These are phyloP conservation scores for Podospora didyma DNA, from an alignment of 495 filamentous ascomycete genomes.

Conservation along the genomic window DNA sequence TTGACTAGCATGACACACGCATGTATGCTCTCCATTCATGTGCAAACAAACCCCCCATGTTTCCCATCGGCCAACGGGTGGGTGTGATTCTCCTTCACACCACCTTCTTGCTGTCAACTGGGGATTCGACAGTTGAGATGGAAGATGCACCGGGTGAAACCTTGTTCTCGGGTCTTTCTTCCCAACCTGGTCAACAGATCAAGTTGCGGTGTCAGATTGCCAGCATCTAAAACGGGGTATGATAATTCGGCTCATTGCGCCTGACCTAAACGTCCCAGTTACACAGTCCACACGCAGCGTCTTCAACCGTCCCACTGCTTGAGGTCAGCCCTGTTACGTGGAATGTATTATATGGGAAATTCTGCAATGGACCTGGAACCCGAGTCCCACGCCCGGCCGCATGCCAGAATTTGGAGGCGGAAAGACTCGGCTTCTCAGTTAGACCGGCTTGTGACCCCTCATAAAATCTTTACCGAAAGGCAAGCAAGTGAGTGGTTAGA, in stretches of 20 bases:
- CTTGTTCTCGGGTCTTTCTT: background rate
- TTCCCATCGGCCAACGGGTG: background rate
- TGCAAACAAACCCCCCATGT: background rate
- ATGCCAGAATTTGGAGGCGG: constrained; percentile 1
- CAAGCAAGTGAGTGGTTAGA: background rate
- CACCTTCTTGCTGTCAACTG: background rate
- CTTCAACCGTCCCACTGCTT: background rate
- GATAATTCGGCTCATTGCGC: background rate
- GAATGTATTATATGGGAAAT: background rate
- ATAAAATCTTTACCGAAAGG: no score
- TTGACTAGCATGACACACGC: constrained; percentile 4
- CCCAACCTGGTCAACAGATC: background rate
- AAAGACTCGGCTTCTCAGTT: background rate
- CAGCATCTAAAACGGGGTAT: background rate
- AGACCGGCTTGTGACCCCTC: background rate
- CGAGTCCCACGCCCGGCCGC: background rate
- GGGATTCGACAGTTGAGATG: background rate
- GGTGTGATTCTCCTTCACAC: background rate
- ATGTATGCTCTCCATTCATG: background rate
- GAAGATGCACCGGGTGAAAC: background rate
- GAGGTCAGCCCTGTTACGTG: background rate
- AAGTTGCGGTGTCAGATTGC: constrained; percentile 1
- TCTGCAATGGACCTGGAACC: background rate
- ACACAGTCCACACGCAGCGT: background rate
- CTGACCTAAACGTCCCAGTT: background rate